Conservation (phyloP, 2,329 filamentous ascomycete species). For the Calonectria henricotiae region DNA sequence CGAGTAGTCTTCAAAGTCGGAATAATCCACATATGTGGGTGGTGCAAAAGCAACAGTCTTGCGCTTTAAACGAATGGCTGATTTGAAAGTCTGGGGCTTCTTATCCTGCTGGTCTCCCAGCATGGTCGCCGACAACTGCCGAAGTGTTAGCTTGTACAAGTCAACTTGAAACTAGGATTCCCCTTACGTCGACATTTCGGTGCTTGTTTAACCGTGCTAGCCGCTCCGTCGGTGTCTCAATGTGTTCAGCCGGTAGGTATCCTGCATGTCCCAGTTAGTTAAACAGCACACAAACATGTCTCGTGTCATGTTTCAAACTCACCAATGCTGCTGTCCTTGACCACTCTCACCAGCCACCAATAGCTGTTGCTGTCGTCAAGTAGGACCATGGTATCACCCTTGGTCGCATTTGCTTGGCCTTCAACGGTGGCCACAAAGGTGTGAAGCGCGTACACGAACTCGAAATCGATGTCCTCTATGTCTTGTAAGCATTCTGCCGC, state of each 20-base stretch:
- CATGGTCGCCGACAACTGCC: constrained; percentile 75
- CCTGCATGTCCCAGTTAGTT: constrained; percentile 69
- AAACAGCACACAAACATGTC: not conserved
- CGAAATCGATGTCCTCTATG: constrained; percentile 99
- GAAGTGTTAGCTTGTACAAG: constrained; percentile 36
- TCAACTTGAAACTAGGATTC: not conserved
- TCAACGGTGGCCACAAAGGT: constrained; percentile 98
- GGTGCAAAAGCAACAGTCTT: constrained; percentile 91
- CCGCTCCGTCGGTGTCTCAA: constrained; percentile 96
- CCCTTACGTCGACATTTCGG: constrained; percentile 92
- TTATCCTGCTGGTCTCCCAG: constrained; percentile 80
- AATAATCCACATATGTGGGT: constrained; percentile 90
- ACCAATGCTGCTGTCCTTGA: constrained; percentile 97
- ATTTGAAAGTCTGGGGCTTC: constrained; percentile 85
- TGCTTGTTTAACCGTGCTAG: constrained; percentile 97
- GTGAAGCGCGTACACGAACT: constrained; percentile 98
- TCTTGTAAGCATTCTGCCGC: constrained; percentile 89
- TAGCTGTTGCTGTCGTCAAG: constrained; percentile 99
- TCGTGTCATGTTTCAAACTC: constrained; percentile 47
- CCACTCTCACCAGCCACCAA: constrained; percentile 98
- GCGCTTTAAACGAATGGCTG: constrained; percentile 82
- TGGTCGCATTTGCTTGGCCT: constrained; percentile 97
- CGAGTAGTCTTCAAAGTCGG: constrained; percentile 89
- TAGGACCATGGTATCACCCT: constrained; percentile 98
- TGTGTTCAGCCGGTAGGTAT: constrained; percentile 97